A percentile compares a stretch with the other conserved stretches of the same genome.
These are phyloP conservation scores for Thraustotheca clavata DNA, from an alignment of 352 stramenopile genomes.

Conservation along the genomic window DNA sequence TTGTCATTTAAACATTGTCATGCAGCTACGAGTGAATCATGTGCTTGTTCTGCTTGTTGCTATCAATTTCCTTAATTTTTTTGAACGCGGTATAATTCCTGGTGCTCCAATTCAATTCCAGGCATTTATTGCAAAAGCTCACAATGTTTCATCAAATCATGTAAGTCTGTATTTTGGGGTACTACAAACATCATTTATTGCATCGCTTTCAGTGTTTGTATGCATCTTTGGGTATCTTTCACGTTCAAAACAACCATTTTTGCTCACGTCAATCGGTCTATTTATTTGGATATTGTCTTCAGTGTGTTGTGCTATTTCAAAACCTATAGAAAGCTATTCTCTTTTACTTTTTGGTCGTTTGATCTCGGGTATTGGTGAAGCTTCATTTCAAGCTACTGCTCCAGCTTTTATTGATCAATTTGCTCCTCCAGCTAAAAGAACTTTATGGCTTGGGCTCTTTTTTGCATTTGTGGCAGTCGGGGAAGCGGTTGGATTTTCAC, in stretches of 20 bases:
- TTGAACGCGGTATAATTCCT: conserved; percentile 16
- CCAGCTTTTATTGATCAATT: conserved; percentile 62
- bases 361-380: conserved; percentile 49
- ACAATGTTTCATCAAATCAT: background rate
- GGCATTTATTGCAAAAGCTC: conserved; percentile 8
- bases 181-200: conserved; percentile 10
- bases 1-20: no score
- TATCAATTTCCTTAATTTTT: conserved; percentile 13
- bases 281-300: conserved; percentile 44
- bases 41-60: background rate
- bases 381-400: conserved; percentile 47
- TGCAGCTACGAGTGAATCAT: background rate
- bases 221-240: conserved; percentile 47
- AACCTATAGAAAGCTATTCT: conserved; percentile 33
- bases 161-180: conserved; percentile 11
- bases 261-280: conserved; percentile 39
- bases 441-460: conserved; percentile 53
- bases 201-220: background rate
- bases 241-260: conserved; percentile 43
- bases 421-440: conserved; percentile 25
- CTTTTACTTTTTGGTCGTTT: conserved; percentile 43
- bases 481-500: conserved; percentile 36
- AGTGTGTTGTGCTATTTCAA: conserved; percentile 33
- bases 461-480: conserved; percentile 48
- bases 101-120: conserved; percentile 17